A percentile compares a stretch with the other conserved stretches of the same genome.
These are phyloP conservation scores for Euclidium syriacum DNA, from an alignment of 345 rosid species.

Conservation along the genomic window DNA sequence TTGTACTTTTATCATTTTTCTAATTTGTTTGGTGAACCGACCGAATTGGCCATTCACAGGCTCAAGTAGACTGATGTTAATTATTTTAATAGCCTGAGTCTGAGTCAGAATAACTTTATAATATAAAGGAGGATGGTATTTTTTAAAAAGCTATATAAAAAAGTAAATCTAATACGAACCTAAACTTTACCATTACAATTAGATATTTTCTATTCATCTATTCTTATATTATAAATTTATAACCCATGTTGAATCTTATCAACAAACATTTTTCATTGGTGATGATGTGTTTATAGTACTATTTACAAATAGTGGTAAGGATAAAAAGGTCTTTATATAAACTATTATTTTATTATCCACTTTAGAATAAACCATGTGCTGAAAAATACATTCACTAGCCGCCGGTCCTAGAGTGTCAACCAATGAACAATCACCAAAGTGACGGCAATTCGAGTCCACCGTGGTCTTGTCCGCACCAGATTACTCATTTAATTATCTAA, in stretches of 20 bases:
- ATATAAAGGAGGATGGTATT: background rate
- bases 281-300: background rate
- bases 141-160: background rate
- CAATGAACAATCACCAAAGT: slow-evolving; percentile 14
- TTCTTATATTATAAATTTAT: background rate
- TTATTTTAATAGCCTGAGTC: background rate
- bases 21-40: background rate
- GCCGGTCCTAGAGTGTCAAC: slow-evolving; percentile 15
- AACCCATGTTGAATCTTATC: slow-evolving; percentile 18
- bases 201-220: background rate
- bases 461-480: slow-evolving; percentile 10
- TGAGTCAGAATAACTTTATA: background rate
- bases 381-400: slow-evolving; percentile 30
- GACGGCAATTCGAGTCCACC: slow-evolving; percentile 12
- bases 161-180: background rate
- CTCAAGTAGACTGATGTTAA: background rate
- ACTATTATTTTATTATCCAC: background rate
- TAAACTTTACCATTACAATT: background rate
- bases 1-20: background rate
- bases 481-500: background rate
- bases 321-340: background rate
- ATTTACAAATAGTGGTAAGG: background rate
- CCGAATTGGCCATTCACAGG: background rate
- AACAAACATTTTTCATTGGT: background rate
- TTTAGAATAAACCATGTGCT: slow-evolving; percentile 27